Base-by-base conservation (phyloP, 352 stramenopile species). In the Pythium sukuiense region DNA sequence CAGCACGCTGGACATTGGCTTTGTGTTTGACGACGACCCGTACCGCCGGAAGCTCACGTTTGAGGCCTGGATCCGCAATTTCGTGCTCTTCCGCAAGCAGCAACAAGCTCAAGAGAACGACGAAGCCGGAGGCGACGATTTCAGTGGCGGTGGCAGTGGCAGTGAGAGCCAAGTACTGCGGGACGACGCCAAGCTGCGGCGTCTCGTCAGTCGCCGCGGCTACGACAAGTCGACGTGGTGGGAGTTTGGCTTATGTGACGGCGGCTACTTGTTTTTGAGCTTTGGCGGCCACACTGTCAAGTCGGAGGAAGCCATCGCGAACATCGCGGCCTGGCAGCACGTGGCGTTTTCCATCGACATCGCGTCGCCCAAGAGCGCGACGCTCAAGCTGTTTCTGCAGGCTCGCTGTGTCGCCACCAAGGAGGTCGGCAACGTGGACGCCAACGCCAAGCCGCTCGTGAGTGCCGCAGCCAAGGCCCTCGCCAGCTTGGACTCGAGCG, bases 1-100 rank as follows among this genome's bases (percentile, higher is more conserved):
- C 16, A 84, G 73, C 16, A 92, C 84, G 12, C 74, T 94, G 7
- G 86, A 94, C 39, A 69, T 94, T 46, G 84, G 76, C 45, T 76
- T 81, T 12, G 73, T 71, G 18, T 94, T 89, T 63, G 86, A 94
- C 62, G 84, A 94, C 30, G 86, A 94, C 50, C 86, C 86, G 57
- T 94, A 93, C 59, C 77, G 86, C 20, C 81, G 86, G 35, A 86
- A 90, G 65, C 67, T 94, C 46, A 92, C 86, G 8, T 76, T 92
- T 35, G 86, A 94, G 55, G 71, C 65, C n/a, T 94, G 86, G 86
- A 59, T 92, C 27, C 81, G 81, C 37, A 89, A 90, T 69, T 81
- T 79, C 59, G 67, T 59, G 29, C 59, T 89, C 26, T 71, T 76
- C 6, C 70, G 79, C 59, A 76, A 76, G 57, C 64, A 70, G 59